Percentiles rank a stretch among this genome's conserved stretches.
Conservation (phyloP, 257 asterid genomes). For the Ilex aquifolium region DNA sequence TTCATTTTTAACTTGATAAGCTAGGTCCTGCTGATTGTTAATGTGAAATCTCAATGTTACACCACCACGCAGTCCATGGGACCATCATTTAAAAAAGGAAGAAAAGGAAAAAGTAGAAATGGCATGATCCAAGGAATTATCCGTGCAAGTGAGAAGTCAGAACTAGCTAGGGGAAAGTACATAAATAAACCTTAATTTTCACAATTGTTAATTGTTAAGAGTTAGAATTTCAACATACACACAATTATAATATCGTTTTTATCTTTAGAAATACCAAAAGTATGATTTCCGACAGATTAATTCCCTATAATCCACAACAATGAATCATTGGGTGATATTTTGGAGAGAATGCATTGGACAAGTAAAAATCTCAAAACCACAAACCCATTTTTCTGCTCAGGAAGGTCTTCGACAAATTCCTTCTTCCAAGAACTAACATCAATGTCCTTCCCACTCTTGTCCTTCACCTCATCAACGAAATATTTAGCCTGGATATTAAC, state of each 20-base stretch:
- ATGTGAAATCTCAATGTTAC: no score
- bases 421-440: slow-evolving; percentile 59
- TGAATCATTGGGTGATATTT: background rate
- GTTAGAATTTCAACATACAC: background rate
- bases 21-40: background rate
- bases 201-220: background rate
- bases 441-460: slow-evolving; percentile 63
- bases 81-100: background rate
- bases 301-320: background rate
- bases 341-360: background rate
- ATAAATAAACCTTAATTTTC: background rate
- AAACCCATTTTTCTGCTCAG: slow-evolving; percentile 75
- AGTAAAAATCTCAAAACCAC: slow-evolving; percentile 1
- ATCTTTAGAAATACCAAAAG: background rate
- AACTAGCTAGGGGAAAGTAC: background rate
- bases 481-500: slow-evolving; percentile 59
- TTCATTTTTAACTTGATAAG: background rate
- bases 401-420: slow-evolving; percentile 67
- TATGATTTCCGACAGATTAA: background rate
- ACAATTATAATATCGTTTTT: background rate
- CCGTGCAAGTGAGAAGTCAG: background rate
- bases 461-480: slow-evolving; percentile 83
- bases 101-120: background rate
- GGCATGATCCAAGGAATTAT: background rate
- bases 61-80: background rate